These are phyloP conservation scores for Brassica napus DNA, from an alignment of 345 rosid species.

Conservation along the genomic window DNA sequence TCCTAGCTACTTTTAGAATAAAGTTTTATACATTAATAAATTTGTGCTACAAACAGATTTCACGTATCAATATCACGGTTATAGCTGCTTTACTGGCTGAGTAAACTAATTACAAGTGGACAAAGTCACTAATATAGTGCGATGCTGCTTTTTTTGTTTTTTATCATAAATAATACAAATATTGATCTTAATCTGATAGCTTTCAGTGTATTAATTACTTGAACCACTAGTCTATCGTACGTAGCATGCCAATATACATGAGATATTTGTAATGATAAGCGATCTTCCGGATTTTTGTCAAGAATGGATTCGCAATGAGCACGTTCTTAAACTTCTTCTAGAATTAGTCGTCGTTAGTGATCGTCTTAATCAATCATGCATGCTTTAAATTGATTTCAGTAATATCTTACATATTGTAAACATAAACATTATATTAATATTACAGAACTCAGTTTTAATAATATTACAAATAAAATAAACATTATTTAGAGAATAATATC, in stretches of 20 bases:
- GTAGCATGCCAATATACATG: not conserved
- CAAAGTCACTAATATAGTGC: not conserved
- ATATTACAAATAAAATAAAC: constrained; percentile 15
- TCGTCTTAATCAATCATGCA: constrained; percentile 9
- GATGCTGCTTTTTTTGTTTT: not conserved
- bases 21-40: not conserved
- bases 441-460: not conserved
- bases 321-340: not conserved
- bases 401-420: not conserved
- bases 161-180: not conserved
- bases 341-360: constrained; percentile 2
- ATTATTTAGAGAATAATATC: not conserved
- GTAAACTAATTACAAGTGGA: constrained; percentile 8
- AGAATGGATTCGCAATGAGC: not conserved
- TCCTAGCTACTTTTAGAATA: not conserved
- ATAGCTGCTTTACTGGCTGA: not conserved
- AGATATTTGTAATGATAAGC: not conserved
- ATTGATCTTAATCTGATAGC: not conserved
- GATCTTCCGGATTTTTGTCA: not conserved
- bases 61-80: constrained; percentile 6
- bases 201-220: not conserved
- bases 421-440: too few species aligned
- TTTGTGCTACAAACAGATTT: constrained; percentile 3
- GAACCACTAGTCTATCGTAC: not conserved
- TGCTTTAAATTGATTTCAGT: constrained; percentile 1